Evolutionary conservation across 768 basidiomycete species (phyloP), one percentile per base, ranked within the genome.

Genomic region (Cyathus striatus): DNA sequence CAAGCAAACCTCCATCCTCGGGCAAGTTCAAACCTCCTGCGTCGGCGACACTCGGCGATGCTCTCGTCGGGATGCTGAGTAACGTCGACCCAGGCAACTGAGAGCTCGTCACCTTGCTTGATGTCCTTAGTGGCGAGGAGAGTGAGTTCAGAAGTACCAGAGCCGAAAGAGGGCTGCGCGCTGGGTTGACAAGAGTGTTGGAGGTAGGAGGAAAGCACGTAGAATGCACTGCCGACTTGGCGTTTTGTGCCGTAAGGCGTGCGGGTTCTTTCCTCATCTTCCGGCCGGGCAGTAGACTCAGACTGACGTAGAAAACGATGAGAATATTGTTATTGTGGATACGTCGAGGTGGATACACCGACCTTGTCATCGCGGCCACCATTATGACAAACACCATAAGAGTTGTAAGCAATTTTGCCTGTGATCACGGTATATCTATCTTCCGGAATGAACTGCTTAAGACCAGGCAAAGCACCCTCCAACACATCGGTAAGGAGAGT

Each of bases 1-100:
- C 90, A 92, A 9, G 85, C 79, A 57, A 91, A 90, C 44, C 74
- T 70, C 90, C 90, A 92, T 24, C 90, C 89, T 33, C 84, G 73
- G 18, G 77, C 86, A 26, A 92, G 73, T 66, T 89, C 86, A 51
- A 72, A 69, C 23, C 90, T 75, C 49, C 89, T 69, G 34, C 84
- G 72, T 43, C 78, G 69, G 43, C 85, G 71, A 40, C 80, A 78
- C 22, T 83, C 79, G 2, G 63, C 58, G 7, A 57, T 48, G 24
- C 69, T 69, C 62, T 88, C 86, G 21, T 55, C 76, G 1, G 67
- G 56, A 44, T 68, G 76, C 53, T 78, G 76, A 0, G 65, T 63
- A 49, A 83, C 77, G 49, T 90, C 85, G 40, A 89, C 84, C 52
- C 76, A 92, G 1, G 90, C 79, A 41, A 90, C 71, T 21, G 81